phyloP scores from a whole-genome alignment of 2,329 filamentous ascomycete species.

The Diplodia mutila region DNA sequence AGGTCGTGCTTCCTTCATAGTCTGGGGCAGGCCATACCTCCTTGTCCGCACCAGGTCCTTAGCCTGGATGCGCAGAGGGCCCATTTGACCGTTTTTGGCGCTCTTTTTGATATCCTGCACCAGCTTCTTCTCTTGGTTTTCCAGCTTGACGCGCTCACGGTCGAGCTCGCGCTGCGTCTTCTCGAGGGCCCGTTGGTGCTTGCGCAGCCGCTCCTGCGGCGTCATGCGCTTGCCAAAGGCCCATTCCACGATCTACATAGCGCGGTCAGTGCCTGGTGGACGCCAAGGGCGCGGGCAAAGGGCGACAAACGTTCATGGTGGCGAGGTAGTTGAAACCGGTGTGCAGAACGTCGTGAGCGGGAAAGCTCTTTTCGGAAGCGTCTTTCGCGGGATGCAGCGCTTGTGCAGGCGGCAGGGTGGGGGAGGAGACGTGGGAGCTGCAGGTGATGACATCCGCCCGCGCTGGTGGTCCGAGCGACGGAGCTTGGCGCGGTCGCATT shows the following conservation, averaged over 20 bases:
- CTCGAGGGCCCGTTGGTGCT: constrained; percentile 95
- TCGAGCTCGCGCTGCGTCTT: constrained; percentile 97
- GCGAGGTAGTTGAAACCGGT: constrained; percentile 1
- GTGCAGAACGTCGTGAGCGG: not conserved
- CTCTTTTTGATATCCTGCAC: constrained; percentile 97
- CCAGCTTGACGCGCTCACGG: constrained; percentile 90
- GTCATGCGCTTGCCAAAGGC: constrained; percentile 99
- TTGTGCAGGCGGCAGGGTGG: constrained; percentile 22
- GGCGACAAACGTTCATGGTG: constrained; percentile 62
- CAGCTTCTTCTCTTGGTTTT: constrained; percentile 98
- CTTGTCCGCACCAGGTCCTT: constrained; percentile 94
- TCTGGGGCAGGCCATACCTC: constrained; percentile 53
- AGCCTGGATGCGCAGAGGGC: constrained; percentile 97
- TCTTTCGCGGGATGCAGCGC: constrained; percentile 20
- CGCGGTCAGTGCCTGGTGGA: constrained; percentile 29
- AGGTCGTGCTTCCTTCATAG: constrained; percentile 21
- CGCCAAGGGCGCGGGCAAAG: constrained; percentile 12
- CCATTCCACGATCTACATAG: constrained; percentile 87
- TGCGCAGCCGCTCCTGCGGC: constrained; percentile 85
- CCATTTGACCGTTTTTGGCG: constrained; percentile 97
- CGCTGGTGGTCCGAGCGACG: not conserved
- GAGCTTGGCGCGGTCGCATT: constrained; percentile 10
- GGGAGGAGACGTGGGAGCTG: constrained; percentile 23
- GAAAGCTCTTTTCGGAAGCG: not conserved
- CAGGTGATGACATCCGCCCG: constrained; percentile 5